A percentile compares a stretch with the other conserved stretches of the same genome.
Evolutionary conservation across 73 alveolate species (phyloP).

Genomic region (Stentor coeruleus): DNA sequence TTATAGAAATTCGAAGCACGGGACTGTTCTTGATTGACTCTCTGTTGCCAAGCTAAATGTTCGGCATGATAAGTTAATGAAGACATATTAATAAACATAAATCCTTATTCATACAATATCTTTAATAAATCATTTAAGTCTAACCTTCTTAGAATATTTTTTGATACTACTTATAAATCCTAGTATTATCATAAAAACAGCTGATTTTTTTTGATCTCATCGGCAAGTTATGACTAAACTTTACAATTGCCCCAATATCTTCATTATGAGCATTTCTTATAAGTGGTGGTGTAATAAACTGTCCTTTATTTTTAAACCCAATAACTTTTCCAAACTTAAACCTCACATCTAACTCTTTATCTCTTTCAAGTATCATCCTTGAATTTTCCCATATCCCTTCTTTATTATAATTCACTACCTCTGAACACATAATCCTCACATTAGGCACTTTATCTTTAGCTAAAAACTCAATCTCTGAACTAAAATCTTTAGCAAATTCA

Average conservation of each 20-base stretch:
- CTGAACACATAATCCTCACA: background rate
- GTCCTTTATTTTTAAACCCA: too few species aligned
- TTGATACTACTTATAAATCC: background rate
- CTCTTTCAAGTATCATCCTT: background rate
- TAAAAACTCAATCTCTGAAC: background rate
- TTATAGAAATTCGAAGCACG: background rate
- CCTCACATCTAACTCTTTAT: background rate
- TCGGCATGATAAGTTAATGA: conserved; percentile 8
- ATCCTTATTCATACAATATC: too few species aligned
- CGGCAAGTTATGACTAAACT: background rate
- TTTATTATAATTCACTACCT: background rate
- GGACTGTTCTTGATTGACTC: conserved; percentile 12
- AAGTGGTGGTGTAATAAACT: background rate
- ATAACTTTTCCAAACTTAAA: background rate
- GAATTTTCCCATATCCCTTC: background rate
- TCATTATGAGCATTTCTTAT: background rate
- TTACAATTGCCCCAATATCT: background rate
- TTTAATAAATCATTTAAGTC: too few species aligned
- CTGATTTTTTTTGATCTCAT: too few species aligned
- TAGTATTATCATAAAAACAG: background rate
- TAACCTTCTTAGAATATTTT: too few species aligned
- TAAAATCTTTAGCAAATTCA: background rate
- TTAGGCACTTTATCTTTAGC: background rate
- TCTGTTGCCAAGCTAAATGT: conserved; percentile 24
- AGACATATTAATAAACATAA: too few species aligned